A percentile compares a stretch with the other conserved stretches of the same genome.
phyloP scores from a whole-genome alignment of 1,139 yeast genomes.

The Lodderomyces beijingensis region DNA sequence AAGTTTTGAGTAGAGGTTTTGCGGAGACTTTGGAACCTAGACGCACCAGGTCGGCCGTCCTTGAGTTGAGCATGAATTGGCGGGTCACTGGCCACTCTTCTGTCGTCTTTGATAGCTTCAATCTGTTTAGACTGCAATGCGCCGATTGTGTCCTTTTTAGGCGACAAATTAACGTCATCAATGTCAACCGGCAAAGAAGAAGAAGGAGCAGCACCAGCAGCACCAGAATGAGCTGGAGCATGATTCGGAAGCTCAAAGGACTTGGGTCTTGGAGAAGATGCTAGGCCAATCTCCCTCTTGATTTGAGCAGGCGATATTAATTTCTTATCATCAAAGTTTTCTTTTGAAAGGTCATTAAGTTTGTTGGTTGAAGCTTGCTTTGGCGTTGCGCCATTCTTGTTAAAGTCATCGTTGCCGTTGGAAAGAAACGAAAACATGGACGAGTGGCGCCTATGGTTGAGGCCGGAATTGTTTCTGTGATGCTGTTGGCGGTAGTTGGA shows the following conservation, averaged over 20 bases:
- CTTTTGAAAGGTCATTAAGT: constrained; percentile 6
- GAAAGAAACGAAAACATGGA: constrained; percentile 45
- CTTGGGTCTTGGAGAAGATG: constrained; percentile 2
- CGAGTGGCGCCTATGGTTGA: constrained; percentile 37
- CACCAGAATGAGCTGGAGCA: not conserved
- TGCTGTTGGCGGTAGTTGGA: constrained; percentile 12
- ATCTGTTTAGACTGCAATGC: constrained; percentile 13
- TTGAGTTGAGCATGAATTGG: constrained; percentile 5
- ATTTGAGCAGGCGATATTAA: constrained; percentile 25
- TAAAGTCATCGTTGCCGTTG: constrained; percentile 13
- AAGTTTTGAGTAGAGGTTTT: constrained; percentile 45
- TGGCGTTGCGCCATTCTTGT: constrained; percentile 9
- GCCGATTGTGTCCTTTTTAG: constrained; percentile 32
- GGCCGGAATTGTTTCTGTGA: constrained; percentile 26
- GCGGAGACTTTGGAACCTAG: constrained; percentile 38
- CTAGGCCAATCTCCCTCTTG: constrained; percentile 13
- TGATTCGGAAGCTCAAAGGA: not conserved
- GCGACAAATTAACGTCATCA: constrained; percentile 32
- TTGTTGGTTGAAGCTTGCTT: constrained; percentile 1
- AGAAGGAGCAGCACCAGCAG: constrained; percentile 3
- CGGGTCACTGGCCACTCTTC: constrained; percentile 30
- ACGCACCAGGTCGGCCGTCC: constrained; percentile 12
- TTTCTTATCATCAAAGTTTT: constrained; percentile 11
- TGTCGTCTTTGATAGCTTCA: constrained; percentile 22
- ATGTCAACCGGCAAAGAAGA: constrained; percentile 22